A percentile compares a stretch with the other conserved stretches of the same genome.
Conservation (phyloP, 2,329 filamentous ascomycete species). For the Lizonia empirigonia region DNA sequence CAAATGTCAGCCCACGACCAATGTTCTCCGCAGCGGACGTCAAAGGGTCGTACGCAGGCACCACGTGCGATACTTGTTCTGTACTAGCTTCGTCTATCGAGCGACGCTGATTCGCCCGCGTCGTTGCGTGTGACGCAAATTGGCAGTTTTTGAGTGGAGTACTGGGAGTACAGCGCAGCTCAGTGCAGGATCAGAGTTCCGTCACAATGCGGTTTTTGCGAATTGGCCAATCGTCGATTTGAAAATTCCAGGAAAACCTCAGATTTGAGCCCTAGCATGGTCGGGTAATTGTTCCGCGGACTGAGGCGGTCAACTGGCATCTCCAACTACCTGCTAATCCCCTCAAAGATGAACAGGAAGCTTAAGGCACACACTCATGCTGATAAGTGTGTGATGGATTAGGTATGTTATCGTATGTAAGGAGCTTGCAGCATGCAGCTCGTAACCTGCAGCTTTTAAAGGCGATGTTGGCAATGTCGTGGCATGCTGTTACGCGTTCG, state of each 20-base stretch:
- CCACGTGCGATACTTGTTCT: constrained; percentile 10
- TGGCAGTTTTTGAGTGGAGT: constrained; percentile 10
- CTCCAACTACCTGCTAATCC: background rate
- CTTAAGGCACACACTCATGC: background rate
- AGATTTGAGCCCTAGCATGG: background rate
- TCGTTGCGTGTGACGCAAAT: constrained; percentile 7
- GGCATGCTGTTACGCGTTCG: constrained; percentile 4
- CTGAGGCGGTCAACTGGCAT: constrained; percentile 5
- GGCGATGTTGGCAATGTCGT: background rate
- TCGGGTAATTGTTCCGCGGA: background rate
- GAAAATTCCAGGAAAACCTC: background rate
- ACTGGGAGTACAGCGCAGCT: constrained; percentile 8
- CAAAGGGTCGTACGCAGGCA: constrained; percentile 16
- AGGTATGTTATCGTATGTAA: background rate
- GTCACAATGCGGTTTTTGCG: constrained; percentile 8
- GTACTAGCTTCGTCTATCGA: constrained; percentile 1
- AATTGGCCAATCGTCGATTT: constrained; percentile 6
- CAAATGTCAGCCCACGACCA: constrained; percentile 3
- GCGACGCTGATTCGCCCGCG: background rate
- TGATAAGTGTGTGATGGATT: background rate
- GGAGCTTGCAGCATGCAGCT: background rate
- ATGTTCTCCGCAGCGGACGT: constrained; percentile 9
- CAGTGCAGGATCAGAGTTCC: constrained; percentile 10
- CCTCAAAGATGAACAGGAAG: too few relatives aligned
- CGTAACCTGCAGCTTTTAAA: background rate